These are phyloP conservation scores for Teratosphaeriaceae sp. DNA, from an alignment of 2,329 filamentous ascomycete species.

Conservation along the genomic window DNA sequence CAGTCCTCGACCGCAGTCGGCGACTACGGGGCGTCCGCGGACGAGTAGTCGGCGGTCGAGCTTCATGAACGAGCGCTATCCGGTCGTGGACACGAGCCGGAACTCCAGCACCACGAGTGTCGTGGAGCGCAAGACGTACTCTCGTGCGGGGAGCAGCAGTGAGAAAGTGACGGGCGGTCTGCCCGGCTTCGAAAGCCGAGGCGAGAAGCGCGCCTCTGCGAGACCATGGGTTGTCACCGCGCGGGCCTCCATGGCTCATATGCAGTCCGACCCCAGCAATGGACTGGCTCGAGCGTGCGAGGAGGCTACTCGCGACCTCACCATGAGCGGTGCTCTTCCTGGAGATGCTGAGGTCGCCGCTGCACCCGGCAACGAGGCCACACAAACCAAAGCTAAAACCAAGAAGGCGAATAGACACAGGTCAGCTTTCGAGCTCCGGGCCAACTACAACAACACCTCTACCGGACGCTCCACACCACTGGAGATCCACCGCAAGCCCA, in stretches of 20 bases:
- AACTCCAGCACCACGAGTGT: constrained; percentile 16
- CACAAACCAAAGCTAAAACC: no score
- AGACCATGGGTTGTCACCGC: constrained; percentile 8
- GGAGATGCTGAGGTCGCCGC: neutral
- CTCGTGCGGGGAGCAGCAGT: neutral
- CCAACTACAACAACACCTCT: constrained; percentile 22
- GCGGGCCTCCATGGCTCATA: constrained; percentile 7
- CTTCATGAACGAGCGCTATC: constrained; percentile 41
- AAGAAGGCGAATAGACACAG: constrained; percentile 13
- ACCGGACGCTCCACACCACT: constrained; percentile 15
- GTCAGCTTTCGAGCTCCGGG: constrained; percentile 30
- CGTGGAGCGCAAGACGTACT: neutral
- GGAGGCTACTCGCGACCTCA: constrained; percentile 1
- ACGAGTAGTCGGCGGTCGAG: constrained; percentile 20
- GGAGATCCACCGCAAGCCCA: constrained; percentile 18
- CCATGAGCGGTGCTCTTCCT: constrained; percentile 5
- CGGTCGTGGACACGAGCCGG: constrained; percentile 32
- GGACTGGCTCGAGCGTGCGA: neutral
- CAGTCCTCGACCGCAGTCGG: constrained; percentile 3
- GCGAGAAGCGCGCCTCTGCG: constrained; percentile 1
- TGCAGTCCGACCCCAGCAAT: constrained; percentile 1
- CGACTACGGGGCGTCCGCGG: constrained; percentile 1
- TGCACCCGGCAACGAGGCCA: no score
- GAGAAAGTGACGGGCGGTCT: neutral
- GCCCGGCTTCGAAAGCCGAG: neutral